phyloP scores from a whole-genome alignment of 164 flowering plant species.

The Aristolochia contorta region DNA sequence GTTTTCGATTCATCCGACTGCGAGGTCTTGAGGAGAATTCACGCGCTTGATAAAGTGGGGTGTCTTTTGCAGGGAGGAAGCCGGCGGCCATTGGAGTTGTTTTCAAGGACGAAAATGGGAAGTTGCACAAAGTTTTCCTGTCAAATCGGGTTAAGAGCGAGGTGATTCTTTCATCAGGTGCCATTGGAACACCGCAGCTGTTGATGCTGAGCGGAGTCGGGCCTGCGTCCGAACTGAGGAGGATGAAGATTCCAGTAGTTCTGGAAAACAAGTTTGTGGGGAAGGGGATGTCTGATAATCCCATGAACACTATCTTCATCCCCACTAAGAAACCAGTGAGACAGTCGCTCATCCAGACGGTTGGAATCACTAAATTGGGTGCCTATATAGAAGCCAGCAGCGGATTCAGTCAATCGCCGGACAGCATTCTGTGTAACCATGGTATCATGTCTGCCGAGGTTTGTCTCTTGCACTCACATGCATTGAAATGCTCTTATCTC shows the following conservation, averaged over 20 bases:
- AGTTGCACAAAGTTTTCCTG: constrained; percentile 44
- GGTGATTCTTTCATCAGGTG: constrained; percentile 65
- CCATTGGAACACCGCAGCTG: constrained; percentile 85
- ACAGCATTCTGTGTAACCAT: constrained; percentile 70
- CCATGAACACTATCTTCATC: constrained; percentile 66
- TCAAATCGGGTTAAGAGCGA: constrained; percentile 37
- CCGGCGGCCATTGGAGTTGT: constrained; percentile 72
- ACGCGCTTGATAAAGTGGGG: not conserved
- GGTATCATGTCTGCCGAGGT: constrained; percentile 94
- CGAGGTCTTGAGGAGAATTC: not conserved
- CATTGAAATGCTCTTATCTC: not conserved
- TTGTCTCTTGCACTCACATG: not conserved
- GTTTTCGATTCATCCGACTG: no score
- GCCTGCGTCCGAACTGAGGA: constrained; percentile 46
- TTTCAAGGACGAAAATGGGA: constrained; percentile 81
- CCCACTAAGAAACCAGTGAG: constrained; percentile 44
- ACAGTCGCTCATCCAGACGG: constrained; percentile 80
- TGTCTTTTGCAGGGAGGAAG: constrained; percentile 28
- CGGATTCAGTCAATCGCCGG: constrained; percentile 65
- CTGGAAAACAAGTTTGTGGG: constrained; percentile 60
- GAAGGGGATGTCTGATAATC: constrained; percentile 82
- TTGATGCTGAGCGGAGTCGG: constrained; percentile 85
- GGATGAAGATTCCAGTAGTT: constrained; percentile 49
- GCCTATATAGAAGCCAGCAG: constrained; percentile 88
- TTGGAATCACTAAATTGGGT: constrained; percentile 82